phyloP scores from a whole-genome alignment of 352 stramenopile species.

The Pythium phragmitis region DNA sequence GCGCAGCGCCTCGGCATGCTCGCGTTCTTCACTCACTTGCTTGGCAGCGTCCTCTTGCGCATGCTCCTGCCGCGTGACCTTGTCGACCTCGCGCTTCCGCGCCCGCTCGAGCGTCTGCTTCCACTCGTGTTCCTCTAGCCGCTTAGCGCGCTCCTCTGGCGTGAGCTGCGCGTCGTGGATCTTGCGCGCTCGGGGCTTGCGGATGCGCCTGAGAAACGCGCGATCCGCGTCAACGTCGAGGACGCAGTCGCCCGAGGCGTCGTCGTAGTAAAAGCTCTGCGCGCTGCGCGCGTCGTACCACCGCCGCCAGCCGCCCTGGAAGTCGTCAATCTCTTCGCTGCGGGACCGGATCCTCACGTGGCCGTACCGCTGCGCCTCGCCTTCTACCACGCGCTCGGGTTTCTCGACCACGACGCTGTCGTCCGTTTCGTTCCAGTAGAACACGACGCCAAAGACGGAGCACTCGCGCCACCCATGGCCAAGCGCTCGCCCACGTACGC shows the following conservation, averaged over 20 bases:
- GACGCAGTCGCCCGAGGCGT: slow-evolving; percentile 59
- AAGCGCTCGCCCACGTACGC: slow-evolving; percentile 38
- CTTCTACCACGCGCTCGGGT: slow-evolving; percentile 41
- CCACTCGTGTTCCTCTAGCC: slow-evolving; percentile 66
- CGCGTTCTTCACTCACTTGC: slow-evolving; percentile 25
- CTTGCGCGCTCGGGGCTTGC: slow-evolving; percentile 8
- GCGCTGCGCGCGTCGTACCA: slow-evolving; percentile 58
- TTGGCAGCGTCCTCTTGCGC: slow-evolving; percentile 20
- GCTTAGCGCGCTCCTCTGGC: slow-evolving; percentile 22
- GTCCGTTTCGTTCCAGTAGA: slow-evolving; percentile 45
- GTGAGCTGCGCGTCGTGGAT: slow-evolving; percentile 27
- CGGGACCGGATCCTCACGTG: slow-evolving; percentile 48
- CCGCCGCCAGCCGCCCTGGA: slow-evolving; percentile 40
- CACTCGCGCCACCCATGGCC: slow-evolving; percentile 54
- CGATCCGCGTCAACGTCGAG: slow-evolving; percentile 47
- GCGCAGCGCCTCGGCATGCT: slow-evolving; percentile 37
- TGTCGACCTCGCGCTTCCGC: slow-evolving; percentile 34
- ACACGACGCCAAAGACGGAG: slow-evolving; percentile 43
- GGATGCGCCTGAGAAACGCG: slow-evolving; percentile 39
- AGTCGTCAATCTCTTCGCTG: slow-evolving; percentile 67
- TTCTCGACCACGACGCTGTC: slow-evolving; percentile 51
- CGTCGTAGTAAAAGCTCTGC: slow-evolving; percentile 70
- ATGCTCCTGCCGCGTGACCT: slow-evolving; percentile 28
- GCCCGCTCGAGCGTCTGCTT: slow-evolving; percentile 51
- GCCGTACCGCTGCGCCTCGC: slow-evolving; percentile 55